These are phyloP conservation scores for Aspergillus novofumigatus DNA, from an alignment of 2,329 filamentous ascomycete species.

Conservation along the genomic window DNA sequence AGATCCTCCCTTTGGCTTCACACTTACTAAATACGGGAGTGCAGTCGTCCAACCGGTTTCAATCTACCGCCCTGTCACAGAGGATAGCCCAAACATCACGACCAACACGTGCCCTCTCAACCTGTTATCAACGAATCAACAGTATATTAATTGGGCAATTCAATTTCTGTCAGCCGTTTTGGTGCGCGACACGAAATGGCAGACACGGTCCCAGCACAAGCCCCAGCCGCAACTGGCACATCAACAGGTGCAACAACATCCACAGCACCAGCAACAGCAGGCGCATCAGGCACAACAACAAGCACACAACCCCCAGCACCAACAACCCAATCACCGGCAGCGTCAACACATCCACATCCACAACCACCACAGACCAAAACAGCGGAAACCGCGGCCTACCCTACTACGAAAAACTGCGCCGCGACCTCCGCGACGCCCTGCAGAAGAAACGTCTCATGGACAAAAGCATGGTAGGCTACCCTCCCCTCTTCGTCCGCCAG, in stretches of 20 bases:
- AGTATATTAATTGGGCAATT: not conserved
- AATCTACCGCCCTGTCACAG: not conserved
- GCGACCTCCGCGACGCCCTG: conserved; percentile 63
- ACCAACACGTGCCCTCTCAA: not conserved
- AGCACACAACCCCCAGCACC: conserved; percentile 12
- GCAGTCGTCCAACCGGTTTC: not conserved
- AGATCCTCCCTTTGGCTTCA: conserved; percentile 9
- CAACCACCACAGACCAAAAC: conserved; percentile 24
- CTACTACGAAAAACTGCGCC: conserved; percentile 69
- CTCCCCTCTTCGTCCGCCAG: conserved; percentile 2
- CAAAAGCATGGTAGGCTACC: conserved; percentile 50
- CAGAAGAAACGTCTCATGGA: conserved; percentile 63
- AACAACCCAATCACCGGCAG: conserved; percentile 14
- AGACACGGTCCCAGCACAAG: conserved; percentile 14
- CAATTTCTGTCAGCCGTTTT: not conserved
- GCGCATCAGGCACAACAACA: conserved; percentile 17
- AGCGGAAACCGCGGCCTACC: conserved; percentile 46
- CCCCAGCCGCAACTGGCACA: conserved; percentile 16
- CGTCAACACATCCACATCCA: conserved; percentile 15
- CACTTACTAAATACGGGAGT: not conserved
- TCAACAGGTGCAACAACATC: conserved; percentile 8
- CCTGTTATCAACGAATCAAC: not conserved
- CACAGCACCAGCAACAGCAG: conserved; percentile 13
- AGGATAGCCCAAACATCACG: not conserved
- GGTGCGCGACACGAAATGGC: conserved; percentile 25